Evolutionary conservation across 2,329 filamentous ascomycete genomes (phyloP).

Genomic region (Apiospora marii): DNA sequence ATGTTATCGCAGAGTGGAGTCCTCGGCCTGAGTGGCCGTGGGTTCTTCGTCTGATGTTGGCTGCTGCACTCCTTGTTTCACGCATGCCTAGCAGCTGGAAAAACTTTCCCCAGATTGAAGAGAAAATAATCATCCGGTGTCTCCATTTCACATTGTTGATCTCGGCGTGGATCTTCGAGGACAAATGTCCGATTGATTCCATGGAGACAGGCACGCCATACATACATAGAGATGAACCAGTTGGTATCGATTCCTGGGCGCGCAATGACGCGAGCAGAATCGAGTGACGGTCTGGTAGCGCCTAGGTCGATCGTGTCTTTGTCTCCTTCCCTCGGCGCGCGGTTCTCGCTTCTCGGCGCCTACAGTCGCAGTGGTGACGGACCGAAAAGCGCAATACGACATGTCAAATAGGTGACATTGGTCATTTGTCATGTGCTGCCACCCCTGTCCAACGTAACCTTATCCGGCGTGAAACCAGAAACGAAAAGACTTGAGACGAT

Average conservation of each 20-base stretch:
- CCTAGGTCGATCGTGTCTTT: not conserved
- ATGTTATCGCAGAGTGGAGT: conserved; percentile 8
- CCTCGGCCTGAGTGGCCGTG: conserved; percentile 1
- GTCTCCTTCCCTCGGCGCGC: not conserved
- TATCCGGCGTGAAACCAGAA: conserved; percentile 27
- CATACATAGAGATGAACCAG: not conserved
- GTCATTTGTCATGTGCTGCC: conserved; percentile 22
- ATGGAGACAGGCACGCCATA: not conserved
- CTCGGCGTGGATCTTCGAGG: not conserved
- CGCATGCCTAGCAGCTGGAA: conserved; percentile 3
- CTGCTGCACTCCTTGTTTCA: conserved; percentile 13
- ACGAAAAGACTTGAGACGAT: conserved; percentile 23
- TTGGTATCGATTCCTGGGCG: not conserved
- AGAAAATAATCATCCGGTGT: not conserved
- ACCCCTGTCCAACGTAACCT: conserved; percentile 14
- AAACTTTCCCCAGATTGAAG: not conserved
- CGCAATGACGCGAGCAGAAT: not conserved
- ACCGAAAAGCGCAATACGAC: conserved; percentile 2
- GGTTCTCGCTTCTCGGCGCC: not conserved
- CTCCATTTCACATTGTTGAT: conserved; percentile 8
- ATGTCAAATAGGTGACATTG: not conserved
- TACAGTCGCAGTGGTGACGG: not conserved
- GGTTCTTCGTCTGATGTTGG: conserved; percentile 11
- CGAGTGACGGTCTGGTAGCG: not conserved
- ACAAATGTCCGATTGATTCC: not conserved